Evolutionary conservation across 257 asterid species (phyloP), one percentile per base, ranked within the genome.

Genomic region (Gynochthodes officinalis): DNA sequence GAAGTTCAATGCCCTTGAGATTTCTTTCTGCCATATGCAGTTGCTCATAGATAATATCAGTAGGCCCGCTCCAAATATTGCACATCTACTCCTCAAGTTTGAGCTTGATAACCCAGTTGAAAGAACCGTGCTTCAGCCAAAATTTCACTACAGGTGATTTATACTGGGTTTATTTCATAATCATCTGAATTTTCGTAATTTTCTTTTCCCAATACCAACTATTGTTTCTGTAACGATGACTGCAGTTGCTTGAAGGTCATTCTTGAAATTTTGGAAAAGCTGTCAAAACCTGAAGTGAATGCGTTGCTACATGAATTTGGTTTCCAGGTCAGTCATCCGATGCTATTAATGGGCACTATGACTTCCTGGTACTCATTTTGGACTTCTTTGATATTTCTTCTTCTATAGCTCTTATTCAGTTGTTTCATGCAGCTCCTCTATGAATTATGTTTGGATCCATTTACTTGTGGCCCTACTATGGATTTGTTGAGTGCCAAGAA

Each of bases 201-300:
- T 16, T 65, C 39, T 54, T 74, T 70, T 55, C 62, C 43, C 33
- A 71, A 73, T 72, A 59, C 70, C 58, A 80, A 64, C 73, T 68
- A 81, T 53, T 64, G 37, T 59, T 72, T 80, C 50, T 69, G 62
- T 74, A 52, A 35, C 72, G 65, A 74, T 76, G 59, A 63, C 54
- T 80, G 42, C 77, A 95, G 99, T 86, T 92, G 98, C 82, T 85
- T 95, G 90, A 92, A 92, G 93, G 93, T 95, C 82, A 85, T 90
- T 85, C 98, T 95, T 73, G 96, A 90, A 64, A 78, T 90, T 73
- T 76, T 95, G 88, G 98, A 92, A 72, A 89, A 84, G 74, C 90
- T 89, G 72, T 76, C 81, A 75, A 95, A 85, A 82, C 96, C 98
- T 65, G 98, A 90, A 32, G 85, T 85, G 80, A 92, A 94, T 77